Evolutionary conservation across 441 rosid species (phyloP).

Genomic region (Bocquillonia castaneifolia): DNA sequence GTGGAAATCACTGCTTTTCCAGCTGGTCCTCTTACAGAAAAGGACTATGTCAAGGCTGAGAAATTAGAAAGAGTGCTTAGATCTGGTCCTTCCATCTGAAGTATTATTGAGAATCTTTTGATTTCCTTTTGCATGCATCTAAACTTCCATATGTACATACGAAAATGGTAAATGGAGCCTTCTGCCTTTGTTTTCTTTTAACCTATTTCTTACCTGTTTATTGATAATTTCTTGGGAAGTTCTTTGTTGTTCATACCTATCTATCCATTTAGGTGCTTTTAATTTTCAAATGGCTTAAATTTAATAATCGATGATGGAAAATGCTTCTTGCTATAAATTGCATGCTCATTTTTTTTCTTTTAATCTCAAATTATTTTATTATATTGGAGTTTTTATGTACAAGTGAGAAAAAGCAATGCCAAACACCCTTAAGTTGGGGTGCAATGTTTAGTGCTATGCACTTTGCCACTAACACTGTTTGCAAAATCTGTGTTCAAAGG

Average conservation of each 20-base stretch:
- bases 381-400: too few species aligned
- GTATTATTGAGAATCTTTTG: neutral
- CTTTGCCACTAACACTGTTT: too few species aligned
- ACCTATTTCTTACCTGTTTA: neutral
- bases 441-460: too few species aligned
- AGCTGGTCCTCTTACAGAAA: conserved; percentile 72
- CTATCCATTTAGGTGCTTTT: neutral
- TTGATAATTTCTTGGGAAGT: neutral
- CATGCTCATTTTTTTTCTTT: too few species aligned
- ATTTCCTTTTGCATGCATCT: conserved; percentile 15
- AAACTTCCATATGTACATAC: conserved; percentile 29
- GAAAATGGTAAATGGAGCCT: conserved; percentile 2
- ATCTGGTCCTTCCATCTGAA: conserved; percentile 66
- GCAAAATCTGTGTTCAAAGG: too few species aligned
- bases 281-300: neutral
- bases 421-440: too few species aligned
- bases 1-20: conserved; percentile 91
- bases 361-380: too few species aligned
- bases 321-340: neutral
- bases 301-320: neutral
- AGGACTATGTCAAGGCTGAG: conserved; percentile 83
- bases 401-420: too few species aligned
- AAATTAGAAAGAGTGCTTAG: conserved; percentile 81
- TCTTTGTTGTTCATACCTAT: too few species aligned
- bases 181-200: neutral